phyloP scores from a whole-genome alignment of 2,329 filamentous ascomycete species.

The Aspergillus clavatus region DNA sequence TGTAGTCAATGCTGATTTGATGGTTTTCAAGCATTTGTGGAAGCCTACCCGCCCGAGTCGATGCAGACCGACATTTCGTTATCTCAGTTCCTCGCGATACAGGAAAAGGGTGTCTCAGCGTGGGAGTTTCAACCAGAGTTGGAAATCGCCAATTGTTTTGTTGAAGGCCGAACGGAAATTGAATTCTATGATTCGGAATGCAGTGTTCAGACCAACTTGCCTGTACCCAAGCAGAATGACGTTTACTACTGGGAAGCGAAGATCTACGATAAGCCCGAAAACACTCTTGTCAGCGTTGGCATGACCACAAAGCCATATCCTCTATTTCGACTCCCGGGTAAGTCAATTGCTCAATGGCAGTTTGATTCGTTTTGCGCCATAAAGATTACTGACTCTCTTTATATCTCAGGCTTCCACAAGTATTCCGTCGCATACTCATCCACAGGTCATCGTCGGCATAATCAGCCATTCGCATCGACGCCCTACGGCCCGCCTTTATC shows the following conservation, averaged over 20 bases:
- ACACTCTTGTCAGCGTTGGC: conserved; percentile 79
- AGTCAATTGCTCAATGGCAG: conserved; percentile 26
- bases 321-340: conserved; percentile 87
- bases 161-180: conserved; percentile 92
- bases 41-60: conserved; percentile 91
- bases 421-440: conserved; percentile 89
- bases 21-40: conserved; percentile 70
- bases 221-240: conserved; percentile 97
- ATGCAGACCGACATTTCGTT: conserved; percentile 94
- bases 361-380: neutral
- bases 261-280: conserved; percentile 94
- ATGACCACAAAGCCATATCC: conserved; percentile 97
- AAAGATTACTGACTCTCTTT: conserved; percentile 1
- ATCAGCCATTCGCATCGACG: conserved; percentile 80
- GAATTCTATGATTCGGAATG: conserved; percentile 99
- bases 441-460: conserved; percentile 77
- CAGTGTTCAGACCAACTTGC: conserved; percentile 93
- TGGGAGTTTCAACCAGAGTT: conserved; percentile 99
- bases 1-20: conserved; percentile 4
- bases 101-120: conserved; percentile 98
- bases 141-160: conserved; percentile 98
- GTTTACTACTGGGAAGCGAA: conserved; percentile 99
- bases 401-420: conserved; percentile 72
- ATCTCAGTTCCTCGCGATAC: conserved; percentile 95
- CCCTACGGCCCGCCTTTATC: conserved; percentile 78